Percentiles rank a stretch among this genome's conserved stretches.
These are phyloP conservation scores for Guillardia theta DNA, from an alignment of 78 protist genomes.

Conservation along the genomic window DNA sequence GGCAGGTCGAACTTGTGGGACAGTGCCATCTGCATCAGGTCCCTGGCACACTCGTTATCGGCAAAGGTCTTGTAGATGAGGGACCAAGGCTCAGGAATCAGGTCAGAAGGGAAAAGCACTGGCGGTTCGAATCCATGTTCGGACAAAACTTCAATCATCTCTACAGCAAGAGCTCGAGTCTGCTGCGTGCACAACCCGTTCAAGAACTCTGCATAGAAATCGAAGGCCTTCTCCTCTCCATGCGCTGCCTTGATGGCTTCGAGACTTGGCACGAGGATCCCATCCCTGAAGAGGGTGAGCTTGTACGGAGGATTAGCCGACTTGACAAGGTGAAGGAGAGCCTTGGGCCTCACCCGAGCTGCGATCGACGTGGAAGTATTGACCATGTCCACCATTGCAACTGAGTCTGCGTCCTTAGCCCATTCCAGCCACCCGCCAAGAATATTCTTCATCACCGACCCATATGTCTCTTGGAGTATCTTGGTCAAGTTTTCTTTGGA, in stretches of 20 bases:
- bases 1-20: background rate
- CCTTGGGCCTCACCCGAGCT: background rate
- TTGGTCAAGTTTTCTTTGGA: background rate
- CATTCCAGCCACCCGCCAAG: background rate
- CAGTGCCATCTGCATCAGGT: background rate
- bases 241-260: no score
- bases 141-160: background rate
- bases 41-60: background rate
- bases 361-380: background rate
- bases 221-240: no score
- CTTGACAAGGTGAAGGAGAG: background rate
- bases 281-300: background rate
- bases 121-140: background rate
- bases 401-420: background rate
- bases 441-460: background rate
- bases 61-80: background rate
- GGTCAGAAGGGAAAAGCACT: background rate
- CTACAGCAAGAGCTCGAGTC: background rate
- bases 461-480: background rate
- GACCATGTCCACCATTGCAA: background rate
- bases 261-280: background rate
- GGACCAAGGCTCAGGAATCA: background rate
- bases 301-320: background rate
- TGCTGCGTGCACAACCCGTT: background rate
- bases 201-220: background rate